phyloP scores from a whole-genome alignment of 2,329 filamentous ascomycete genomes.

The Mariannaea sp. region DNA sequence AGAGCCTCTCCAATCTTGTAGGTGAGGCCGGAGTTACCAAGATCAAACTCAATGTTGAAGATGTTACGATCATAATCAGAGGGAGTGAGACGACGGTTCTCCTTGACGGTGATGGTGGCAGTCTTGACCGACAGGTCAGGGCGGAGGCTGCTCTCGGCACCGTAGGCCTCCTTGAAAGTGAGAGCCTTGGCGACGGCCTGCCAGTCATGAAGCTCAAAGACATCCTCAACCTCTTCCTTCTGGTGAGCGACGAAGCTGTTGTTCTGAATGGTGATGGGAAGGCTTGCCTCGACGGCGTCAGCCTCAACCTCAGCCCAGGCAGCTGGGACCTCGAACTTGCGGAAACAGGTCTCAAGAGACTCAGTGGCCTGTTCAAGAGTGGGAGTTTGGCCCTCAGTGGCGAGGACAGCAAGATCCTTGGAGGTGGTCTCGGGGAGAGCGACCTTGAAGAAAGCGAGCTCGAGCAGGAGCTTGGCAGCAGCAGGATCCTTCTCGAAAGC shows the following conservation, averaged over 20 bases:
- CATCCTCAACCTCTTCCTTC: constrained; percentile 74
- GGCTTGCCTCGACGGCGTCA: constrained; percentile 57
- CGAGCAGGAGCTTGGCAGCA: constrained; percentile 70
- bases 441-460: constrained; percentile 83
- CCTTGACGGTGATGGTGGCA: constrained; percentile 85
- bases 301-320: constrained; percentile 73
- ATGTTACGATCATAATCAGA: constrained; percentile 94
- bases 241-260: constrained; percentile 85
- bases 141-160: constrained; percentile 72
- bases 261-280: constrained; percentile 68
- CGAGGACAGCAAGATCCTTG: constrained; percentile 66
- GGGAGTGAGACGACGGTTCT: constrained; percentile 92
- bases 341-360: constrained; percentile 71
- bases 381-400: constrained; percentile 57
- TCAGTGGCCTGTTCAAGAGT: constrained; percentile 63
- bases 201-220: constrained; percentile 73
- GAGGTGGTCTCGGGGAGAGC: constrained; percentile 69
- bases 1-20: constrained; percentile 98
- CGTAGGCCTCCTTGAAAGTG: constrained; percentile 92
- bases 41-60: constrained; percentile 99
- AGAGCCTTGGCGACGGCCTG: constrained; percentile 84
- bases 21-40: constrained; percentile 86
- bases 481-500: constrained; percentile 69
- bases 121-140: constrained; percentile 89
- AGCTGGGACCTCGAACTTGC: constrained; percentile 75